Percentiles rank a stretch among this genome's conserved stretches.
Evolutionary conservation across 192 early-diverging fungal genomes (phyloP).

Genomic region (Coemansia sp.): DNA sequence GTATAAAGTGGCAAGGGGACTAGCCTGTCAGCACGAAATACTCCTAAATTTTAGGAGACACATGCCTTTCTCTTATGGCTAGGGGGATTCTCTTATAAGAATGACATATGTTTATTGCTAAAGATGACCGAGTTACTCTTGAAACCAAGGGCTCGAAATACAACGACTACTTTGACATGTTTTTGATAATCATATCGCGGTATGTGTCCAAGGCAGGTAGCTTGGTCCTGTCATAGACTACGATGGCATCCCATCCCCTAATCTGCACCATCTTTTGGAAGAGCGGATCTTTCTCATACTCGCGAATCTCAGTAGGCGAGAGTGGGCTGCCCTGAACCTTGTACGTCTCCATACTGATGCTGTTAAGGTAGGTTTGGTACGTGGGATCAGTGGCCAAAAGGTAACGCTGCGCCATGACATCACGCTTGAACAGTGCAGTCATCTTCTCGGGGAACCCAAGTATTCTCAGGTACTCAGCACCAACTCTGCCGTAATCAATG

Average conservation of each 20-base stretch:
- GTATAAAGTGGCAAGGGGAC: too few relatives aligned
- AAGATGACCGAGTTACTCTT: too few relatives aligned
- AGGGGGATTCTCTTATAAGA: too few relatives aligned
- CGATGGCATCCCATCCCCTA: constrained; percentile 58
- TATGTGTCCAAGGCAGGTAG: constrained; percentile 37
- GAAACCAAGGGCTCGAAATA: too few relatives aligned
- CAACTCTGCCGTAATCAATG: constrained; percentile 60
- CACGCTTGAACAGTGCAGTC: constrained; percentile 58
- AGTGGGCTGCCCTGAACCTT: constrained; percentile 63
- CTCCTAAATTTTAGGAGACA: too few relatives aligned
- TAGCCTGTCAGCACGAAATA: too few relatives aligned
- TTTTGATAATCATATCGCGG: constrained; percentile 43
- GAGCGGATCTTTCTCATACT: constrained; percentile 60
- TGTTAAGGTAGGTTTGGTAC: constrained; percentile 56
- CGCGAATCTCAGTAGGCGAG: constrained; percentile 44
- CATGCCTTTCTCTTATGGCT: too few relatives aligned
- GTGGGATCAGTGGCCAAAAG: constrained; percentile 52
- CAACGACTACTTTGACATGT: constrained; percentile 14
- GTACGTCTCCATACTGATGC: constrained; percentile 60
- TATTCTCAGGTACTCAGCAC: constrained; percentile 59
- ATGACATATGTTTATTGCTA: too few relatives aligned
- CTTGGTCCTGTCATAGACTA: too few relatives aligned
- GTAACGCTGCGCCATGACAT: constrained; percentile 63
- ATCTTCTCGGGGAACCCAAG: constrained; percentile 62
- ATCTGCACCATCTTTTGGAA: constrained; percentile 61